These are phyloP conservation scores for Aristolochia fimbriata DNA, from an alignment of 164 flowering plant species.

Conservation along the genomic window DNA sequence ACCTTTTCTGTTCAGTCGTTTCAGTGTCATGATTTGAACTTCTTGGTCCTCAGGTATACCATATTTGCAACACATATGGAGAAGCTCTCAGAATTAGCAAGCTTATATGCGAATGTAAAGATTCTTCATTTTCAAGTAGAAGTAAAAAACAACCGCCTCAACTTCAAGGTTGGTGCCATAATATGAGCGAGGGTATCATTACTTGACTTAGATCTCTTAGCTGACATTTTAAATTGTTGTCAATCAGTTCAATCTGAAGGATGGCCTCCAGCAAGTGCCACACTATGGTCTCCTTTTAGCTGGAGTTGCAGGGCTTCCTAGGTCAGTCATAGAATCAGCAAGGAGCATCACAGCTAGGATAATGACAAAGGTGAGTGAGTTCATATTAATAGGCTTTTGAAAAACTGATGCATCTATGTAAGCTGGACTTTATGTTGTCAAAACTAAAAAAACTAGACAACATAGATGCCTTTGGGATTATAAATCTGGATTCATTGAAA, in stretches of 20 bases:
- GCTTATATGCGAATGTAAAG: constrained; percentile 89
- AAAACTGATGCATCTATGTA: no score
- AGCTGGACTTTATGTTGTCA: not conserved
- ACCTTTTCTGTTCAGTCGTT: not conserved
- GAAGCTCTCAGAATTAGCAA: constrained; percentile 70
- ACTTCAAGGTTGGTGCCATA: constrained; percentile 60
- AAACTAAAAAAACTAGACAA: no score
- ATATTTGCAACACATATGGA: constrained; percentile 98
- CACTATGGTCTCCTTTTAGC: constrained; percentile 92
- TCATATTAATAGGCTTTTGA: not conserved
- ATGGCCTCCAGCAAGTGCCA: constrained; percentile 67
- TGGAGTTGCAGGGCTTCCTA: constrained; percentile 87
- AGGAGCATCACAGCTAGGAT: constrained; percentile 63
- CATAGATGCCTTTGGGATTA: no score
- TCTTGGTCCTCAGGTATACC: constrained; percentile 53
- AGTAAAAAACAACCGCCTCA: constrained; percentile 59
- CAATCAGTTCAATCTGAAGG: constrained; percentile 71
- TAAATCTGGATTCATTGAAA: no score
- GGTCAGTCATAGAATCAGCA: constrained; percentile 69
- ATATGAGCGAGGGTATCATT: not conserved
- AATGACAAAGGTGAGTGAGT: constrained; percentile 15
- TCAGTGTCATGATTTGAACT: not conserved
- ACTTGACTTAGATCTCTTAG: not conserved
- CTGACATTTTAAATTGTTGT: constrained; percentile 1
- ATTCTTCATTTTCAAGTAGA: constrained; percentile 81